Conservation (phyloP, 2,329 filamentous ascomycete species). For the Pseudocercospora crystallina region DNA sequence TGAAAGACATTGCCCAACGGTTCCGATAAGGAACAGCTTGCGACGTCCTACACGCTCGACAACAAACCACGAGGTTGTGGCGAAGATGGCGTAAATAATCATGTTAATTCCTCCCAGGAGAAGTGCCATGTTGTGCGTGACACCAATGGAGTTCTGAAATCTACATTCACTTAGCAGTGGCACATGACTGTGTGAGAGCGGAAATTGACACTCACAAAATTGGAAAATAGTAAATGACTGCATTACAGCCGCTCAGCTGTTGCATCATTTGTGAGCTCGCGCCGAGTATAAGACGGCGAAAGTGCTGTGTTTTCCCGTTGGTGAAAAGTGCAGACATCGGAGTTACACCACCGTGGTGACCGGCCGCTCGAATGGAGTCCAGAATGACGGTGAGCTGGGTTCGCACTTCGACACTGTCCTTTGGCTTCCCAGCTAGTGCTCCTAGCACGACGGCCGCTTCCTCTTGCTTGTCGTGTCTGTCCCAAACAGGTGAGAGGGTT, state of each 20-base stretch:
- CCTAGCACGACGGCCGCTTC: conserved; percentile 54
- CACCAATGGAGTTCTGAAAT: conserved; percentile 51
- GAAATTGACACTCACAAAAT: conserved; percentile 30
- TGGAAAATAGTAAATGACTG: conserved; percentile 47
- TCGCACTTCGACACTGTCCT: conserved; percentile 60
- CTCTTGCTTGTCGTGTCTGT: conserved; percentile 43
- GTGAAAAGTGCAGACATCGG: conserved; percentile 58
- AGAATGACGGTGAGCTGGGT: conserved; percentile 34
- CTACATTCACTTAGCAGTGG: too few relatives aligned
- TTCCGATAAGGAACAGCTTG: conserved; percentile 45
- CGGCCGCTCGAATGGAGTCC: conserved; percentile 15
- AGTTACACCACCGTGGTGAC: conserved; percentile 40
- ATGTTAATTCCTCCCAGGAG: conserved; percentile 52
- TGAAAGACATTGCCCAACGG: conserved; percentile 54
- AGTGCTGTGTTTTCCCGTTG: conserved; percentile 64
- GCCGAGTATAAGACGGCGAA: conserved; percentile 63
- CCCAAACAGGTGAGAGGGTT: too few relatives aligned
- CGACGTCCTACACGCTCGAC: conserved; percentile 62
- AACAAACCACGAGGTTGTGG: conserved; percentile 61
- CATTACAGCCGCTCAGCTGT: conserved; percentile 56
- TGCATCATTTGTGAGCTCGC: conserved; percentile 62
- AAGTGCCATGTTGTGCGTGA: conserved; percentile 42
- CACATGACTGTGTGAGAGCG: too few relatives aligned
- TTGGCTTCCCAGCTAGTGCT: conserved; percentile 47
- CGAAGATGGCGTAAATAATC: conserved; percentile 56